Percentiles rank a stretch among this genome's conserved stretches.
Evolutionary conservation across 495 filamentous ascomycete genomes (phyloP).

Genomic region (Letharia columbiana): DNA sequence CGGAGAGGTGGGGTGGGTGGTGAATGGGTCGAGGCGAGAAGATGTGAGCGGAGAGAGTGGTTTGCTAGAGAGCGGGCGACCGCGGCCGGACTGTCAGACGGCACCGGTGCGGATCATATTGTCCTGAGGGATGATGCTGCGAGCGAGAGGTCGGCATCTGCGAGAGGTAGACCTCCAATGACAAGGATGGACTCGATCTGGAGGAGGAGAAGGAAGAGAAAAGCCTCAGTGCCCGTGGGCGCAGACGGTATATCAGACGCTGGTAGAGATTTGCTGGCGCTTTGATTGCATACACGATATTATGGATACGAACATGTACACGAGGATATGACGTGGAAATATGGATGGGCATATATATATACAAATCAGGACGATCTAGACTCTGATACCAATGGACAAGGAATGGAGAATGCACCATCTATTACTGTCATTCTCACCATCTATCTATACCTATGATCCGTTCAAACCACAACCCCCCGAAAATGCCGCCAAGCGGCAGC

Average conservation of each 20-base stretch:
- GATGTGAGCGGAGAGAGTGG: constrained; percentile 20
- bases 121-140: constrained; percentile 1
- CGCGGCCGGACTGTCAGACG: background rate
- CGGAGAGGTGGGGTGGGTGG: constrained; percentile 20
- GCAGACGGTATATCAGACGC: background rate
- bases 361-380: background rate
- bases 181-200: constrained; percentile 12
- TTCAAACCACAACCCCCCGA: background rate
- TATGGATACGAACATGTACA: constrained; percentile 10
- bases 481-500: background rate
- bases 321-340: background rate
- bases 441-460: background rate
- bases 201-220: constrained; percentile 14
- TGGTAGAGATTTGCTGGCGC: constrained; percentile 6
- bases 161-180: background rate
- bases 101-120: constrained; percentile 3
- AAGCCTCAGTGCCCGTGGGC: constrained; percentile 8
- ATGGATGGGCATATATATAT: background rate
- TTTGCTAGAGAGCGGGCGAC: constrained; percentile 21
- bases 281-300: constrained; percentile 11
- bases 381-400: background rate
- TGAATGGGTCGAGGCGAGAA: constrained; percentile 23
- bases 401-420: background rate
- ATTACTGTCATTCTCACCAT: background rate
- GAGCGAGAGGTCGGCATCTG: background rate